Percentiles rank a stretch among this genome's conserved stretches.
Conservation (phyloP, 2,329 filamentous ascomycete species). For the Aspergillus spinulosporus region DNA sequence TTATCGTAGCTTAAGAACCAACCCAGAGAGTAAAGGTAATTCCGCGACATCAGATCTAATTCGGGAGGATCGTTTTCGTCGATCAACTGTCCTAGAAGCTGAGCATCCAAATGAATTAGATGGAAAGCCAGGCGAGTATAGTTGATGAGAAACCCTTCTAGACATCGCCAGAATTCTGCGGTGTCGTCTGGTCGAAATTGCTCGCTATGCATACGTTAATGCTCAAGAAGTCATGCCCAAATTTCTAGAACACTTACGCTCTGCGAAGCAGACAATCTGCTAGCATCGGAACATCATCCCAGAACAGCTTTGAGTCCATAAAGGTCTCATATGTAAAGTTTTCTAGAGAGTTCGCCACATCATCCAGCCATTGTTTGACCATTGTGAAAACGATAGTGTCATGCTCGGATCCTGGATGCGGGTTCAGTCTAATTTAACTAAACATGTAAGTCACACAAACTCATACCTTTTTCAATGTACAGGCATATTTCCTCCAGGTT, state of each 20-base stretch:
- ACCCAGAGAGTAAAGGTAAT: slow-evolving; percentile 37
- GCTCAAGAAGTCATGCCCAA: not conserved
- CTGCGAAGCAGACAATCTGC: slow-evolving; percentile 44
- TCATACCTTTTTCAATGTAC: slow-evolving; percentile 42
- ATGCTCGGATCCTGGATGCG: slow-evolving; percentile 31
- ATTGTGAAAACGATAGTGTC: slow-evolving; percentile 35
- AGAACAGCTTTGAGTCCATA: slow-evolving; percentile 46
- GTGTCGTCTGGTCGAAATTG: slow-evolving; percentile 36
- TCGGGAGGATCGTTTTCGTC: slow-evolving; percentile 31
- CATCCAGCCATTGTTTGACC: slow-evolving; percentile 46
- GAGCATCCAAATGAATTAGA: slow-evolving; percentile 43
- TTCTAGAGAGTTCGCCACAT: slow-evolving; percentile 37
- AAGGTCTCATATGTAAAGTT: slow-evolving; percentile 37
- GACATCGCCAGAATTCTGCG: slow-evolving; percentile 29
- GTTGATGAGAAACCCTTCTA: slow-evolving; percentile 45
- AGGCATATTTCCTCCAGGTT: slow-evolving; percentile 35
- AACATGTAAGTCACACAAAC: not conserved
- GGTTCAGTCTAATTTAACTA: not conserved
- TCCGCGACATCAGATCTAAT: slow-evolving; percentile 33
- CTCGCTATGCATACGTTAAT: slow-evolving; percentile 25
- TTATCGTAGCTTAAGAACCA: slow-evolving; percentile 36
- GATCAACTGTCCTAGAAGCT: slow-evolving; percentile 31
- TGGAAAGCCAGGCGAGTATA: slow-evolving; percentile 45
- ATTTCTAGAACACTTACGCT: slow-evolving; percentile 29
- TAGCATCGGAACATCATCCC: slow-evolving; percentile 45